Evolutionary conservation across 106 monocot species (phyloP).

Genomic region (Dendrobium nobile): DNA sequence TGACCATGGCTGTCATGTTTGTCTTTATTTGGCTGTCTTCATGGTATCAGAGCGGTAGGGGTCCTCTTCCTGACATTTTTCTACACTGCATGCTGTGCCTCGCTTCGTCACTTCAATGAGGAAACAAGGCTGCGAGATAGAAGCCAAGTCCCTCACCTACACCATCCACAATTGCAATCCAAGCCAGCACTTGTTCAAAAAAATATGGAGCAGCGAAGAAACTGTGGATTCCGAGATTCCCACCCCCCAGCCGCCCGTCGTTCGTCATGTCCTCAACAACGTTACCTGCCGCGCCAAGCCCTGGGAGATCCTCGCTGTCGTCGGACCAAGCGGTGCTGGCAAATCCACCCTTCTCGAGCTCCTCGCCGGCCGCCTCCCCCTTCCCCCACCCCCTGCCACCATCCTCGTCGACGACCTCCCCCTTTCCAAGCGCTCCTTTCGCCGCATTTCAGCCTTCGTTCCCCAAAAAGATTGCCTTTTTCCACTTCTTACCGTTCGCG

Average conservation of each 20-base stretch:
- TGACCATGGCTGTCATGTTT: too few species aligned
- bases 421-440: constrained; percentile 11
- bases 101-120: constrained; percentile 10
- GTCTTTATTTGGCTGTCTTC: too few species aligned
- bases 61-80: too few species aligned
- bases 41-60: too few species aligned
- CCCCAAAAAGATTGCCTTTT: constrained; percentile 67
- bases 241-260: neutral
- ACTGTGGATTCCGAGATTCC: neutral
- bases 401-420: constrained; percentile 43
- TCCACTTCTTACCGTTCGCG: constrained; percentile 81
- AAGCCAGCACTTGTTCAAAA: constrained; percentile 20
- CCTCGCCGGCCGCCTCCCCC: constrained; percentile 54
- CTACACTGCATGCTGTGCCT: too few species aligned
- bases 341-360: constrained; percentile 82
- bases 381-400: constrained; percentile 14
- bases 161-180: constrained; percentile 18
- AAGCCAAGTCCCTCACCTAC: constrained; percentile 65
- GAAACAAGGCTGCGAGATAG: constrained; percentile 60
- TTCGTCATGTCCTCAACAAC: constrained; percentile 50
- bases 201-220: constrained; percentile 36
- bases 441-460: constrained; percentile 66
- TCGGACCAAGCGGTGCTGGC: constrained; percentile 93
- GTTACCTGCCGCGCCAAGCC: constrained; percentile 65
- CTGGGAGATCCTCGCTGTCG: constrained; percentile 72